Conservation (phyloP, 257 asterid species). For the Rehmannia glutinosa region DNA sequence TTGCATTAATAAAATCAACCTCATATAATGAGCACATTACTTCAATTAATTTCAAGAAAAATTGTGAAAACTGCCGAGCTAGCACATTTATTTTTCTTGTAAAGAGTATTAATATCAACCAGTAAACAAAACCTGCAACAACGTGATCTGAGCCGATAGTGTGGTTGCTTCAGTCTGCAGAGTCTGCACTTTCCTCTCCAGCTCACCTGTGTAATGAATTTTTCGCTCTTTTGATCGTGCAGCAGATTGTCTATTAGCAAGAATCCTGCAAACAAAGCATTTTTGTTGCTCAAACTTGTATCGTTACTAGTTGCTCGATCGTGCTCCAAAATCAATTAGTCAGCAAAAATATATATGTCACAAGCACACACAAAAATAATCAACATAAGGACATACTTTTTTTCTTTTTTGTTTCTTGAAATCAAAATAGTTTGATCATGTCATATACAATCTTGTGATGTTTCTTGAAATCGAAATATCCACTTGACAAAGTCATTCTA, state of each 20-base stretch:
- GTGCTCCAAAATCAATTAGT: not conserved
- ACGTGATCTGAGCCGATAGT: constrained; percentile 79
- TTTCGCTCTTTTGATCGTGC: constrained; percentile 92
- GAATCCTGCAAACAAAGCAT: constrained; percentile 49
- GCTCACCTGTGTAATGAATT: constrained; percentile 64
- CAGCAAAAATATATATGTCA: not conserved
- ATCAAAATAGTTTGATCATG: not conserved
- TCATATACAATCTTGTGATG: not conserved
- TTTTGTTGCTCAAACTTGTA: too few relatives aligned
- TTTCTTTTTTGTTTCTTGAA: too few relatives aligned
- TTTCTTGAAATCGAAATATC: not conserved
- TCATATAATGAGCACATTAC: not conserved
- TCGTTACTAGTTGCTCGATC: not conserved
- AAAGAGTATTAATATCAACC: not conserved
- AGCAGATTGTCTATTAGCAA: constrained; percentile 91
- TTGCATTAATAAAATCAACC: too few relatives aligned
- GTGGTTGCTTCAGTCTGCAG: constrained; percentile 87
- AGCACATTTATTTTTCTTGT: not conserved
- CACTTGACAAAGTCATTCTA: too few relatives aligned
- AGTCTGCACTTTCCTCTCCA: constrained; percentile 90
- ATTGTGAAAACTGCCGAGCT: not conserved
- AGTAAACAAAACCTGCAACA: constrained; percentile 48
- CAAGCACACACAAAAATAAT: not conserved
- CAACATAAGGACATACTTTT: not conserved
- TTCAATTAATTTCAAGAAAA: not conserved